These are phyloP conservation scores for Lotus japonicus DNA, from an alignment of 306 rosid species.

Conservation along the genomic window DNA sequence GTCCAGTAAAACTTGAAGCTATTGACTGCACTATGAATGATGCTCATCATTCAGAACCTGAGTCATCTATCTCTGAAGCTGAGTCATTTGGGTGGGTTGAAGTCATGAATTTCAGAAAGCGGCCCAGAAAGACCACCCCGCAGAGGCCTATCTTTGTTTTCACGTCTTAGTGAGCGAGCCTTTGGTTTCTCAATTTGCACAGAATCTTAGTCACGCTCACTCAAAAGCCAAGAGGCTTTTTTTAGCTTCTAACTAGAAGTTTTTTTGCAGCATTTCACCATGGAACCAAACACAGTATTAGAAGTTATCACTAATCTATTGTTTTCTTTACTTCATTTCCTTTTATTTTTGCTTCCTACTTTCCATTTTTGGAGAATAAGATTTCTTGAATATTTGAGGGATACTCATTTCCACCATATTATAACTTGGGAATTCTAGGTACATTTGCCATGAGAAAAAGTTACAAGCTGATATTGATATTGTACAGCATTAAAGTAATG, in stretches of 20 bases:
- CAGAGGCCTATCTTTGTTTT: slow-evolving; percentile 51
- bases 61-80: slow-evolving; percentile 69
- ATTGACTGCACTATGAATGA: slow-evolving; percentile 38
- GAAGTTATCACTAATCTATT: neutral
- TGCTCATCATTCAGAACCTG: slow-evolving; percentile 49
- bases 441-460: slow-evolving; percentile 22
- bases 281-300: too few relatives aligned
- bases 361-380: slow-evolving; percentile 22
- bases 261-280: too few relatives aligned
- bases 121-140: slow-evolving; percentile 77
- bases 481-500: slow-evolving; percentile 41
- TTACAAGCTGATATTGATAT: slow-evolving; percentile 28
- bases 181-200: too few relatives aligned
- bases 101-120: slow-evolving; percentile 65
- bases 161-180: neutral
- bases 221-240: too few relatives aligned
- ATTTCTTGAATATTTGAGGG: slow-evolving; percentile 21
- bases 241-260: too few relatives aligned
- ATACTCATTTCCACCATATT: slow-evolving; percentile 30
- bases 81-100: slow-evolving; percentile 65
- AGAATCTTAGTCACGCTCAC: too few relatives aligned
- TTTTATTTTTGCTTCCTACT: slow-evolving; percentile 3
- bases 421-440: slow-evolving; percentile 30
- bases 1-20: slow-evolving; percentile 32
- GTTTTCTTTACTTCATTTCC: slow-evolving; percentile 11